Base-by-base conservation (phyloP, 2,329 filamentous ascomycete genomes). In the Claviceps africana region DNA sequence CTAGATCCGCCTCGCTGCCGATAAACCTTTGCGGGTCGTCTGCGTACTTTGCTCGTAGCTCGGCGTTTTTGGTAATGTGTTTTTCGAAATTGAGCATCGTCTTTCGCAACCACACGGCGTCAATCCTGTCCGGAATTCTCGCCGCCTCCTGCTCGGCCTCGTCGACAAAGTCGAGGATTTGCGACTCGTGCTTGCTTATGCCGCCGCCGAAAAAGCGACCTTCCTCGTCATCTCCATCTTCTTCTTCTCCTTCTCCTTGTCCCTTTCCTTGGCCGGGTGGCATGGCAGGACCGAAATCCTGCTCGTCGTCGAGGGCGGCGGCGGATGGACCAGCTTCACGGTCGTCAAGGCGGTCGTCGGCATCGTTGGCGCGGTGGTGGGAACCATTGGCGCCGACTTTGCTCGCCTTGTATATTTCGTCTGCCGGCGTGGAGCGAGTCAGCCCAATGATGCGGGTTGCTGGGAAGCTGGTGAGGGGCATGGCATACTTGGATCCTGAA, bases 151-250 rank as follows among this genome's bases (percentile, higher is more conserved):
- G 66, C 42, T 50, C 57, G 28, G 65, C 66, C 21, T 67, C 68
- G 48, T 96, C 88, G 56, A 98, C 81, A 63, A 85, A 97, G 67
- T 97, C 86, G 62, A 98, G 77, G 21, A 93, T 87, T 59, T 89
- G 80, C 2, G 82, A 83, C 58, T 94, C 88, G 58, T 88, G 78
- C 53, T 83, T 77, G 28, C 85, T 88, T 60, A 98, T 85, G 35
- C 93, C 93, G 51, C 89, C 87, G 44, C 91, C 93, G 61, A 96
- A 98, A 72, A 98, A 98, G 11, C 93, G 83, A 1, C 91, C 93
- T 57, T 95, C 93, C 51, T 95, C 88, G 60, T 95, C 90, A 58
- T 91, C 86, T 46, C 64, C 65, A 73, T 70, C 55, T 53, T 71
- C 76, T 43, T 78, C 79, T 25, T 25, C 22, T 70, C 55, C 52